These are phyloP conservation scores for Asterochloris sp. DNA, from an alignment of 139 green algal genomes.

Conservation along the genomic window DNA sequence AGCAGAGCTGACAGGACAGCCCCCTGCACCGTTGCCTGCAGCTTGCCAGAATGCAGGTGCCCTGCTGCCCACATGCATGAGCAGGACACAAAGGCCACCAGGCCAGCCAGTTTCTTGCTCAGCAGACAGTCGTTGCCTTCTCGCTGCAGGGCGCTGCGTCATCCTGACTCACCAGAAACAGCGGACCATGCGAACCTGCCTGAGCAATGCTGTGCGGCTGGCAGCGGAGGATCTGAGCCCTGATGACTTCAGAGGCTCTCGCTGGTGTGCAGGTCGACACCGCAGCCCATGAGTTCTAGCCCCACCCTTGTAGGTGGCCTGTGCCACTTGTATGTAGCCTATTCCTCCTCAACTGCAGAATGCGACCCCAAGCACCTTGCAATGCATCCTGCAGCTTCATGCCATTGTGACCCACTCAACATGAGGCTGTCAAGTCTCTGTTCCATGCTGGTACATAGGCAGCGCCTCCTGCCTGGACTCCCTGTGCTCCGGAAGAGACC, in stretches of 20 bases:
- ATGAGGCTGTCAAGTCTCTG: too few species aligned
- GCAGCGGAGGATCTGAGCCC: slow-evolving; percentile 20
- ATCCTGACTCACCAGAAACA: slow-evolving; percentile 51
- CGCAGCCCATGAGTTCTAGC: neutral
- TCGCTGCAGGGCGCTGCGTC: slow-evolving; percentile 36
- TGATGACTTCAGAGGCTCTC: slow-evolving; percentile 32
- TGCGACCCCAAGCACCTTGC: too few species aligned
- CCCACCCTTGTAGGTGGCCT: too few species aligned
- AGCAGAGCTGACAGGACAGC: neutral
- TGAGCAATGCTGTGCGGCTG: slow-evolving; percentile 31
- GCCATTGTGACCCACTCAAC: too few species aligned
- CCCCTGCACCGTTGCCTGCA: neutral
- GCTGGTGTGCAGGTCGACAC: slow-evolving; percentile 28
- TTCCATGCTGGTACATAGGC: too few species aligned
- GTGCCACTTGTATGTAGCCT: too few species aligned
- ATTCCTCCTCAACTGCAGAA: too few species aligned
- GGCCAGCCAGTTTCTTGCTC: neutral
- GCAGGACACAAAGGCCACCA: neutral
- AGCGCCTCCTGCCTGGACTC: too few species aligned
- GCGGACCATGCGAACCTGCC: slow-evolving; percentile 64
- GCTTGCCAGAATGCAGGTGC: neutral
- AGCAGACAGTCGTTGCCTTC: neutral
- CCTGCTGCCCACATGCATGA: neutral
- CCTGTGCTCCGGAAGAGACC: too few species aligned
- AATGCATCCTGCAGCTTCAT: too few species aligned